Evolutionary conservation across 129 eudicot species (phyloP), one percentile per base, ranked within the genome.

Genomic region (Saussurea involucrata): DNA sequence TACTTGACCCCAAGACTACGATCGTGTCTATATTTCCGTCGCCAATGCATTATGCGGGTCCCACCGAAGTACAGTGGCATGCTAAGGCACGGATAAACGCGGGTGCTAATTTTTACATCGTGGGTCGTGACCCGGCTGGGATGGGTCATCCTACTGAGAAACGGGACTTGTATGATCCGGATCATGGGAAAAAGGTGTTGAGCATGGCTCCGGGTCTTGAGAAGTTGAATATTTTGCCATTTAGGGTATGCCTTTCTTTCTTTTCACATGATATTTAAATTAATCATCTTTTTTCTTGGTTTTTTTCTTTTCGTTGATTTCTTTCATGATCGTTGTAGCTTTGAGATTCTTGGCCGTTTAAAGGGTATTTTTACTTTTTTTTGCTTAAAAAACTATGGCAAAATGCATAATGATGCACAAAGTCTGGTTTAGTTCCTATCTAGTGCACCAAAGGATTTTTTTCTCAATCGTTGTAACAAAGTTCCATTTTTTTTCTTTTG

Each of bases 51-150:
- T 93, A 93, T 36, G 98, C 97, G 8, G 98, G 98, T 5, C 97
- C 97, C 33, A 93, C 97, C 6, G 98, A 93, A 88, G 98, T 93
- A 44, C 98, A 93, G 58, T 90, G 98, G 98, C 98, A 93, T 78
- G 98, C 98, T 12, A 93, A 90, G 84, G 95, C 98, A 67, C 82
- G 98, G 42, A 88, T 93, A 76, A 93, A 93, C 44, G 97, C 97
- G 9, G 98, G 98, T 80, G 98, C 97, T 18, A 93, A 93, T 78
- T 93, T 93, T 83, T 93, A 93, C 65, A 93, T 90, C 20, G 98
- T 93, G 32, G 98, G 98, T 17, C 95, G 97, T 70, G 98, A 93
- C 81, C 98, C 98, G 6, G 97, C 98, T 65, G 97, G 98, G 17
- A 93, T 93, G 98, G 90, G 98, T 18, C 98, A 93, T 60, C 98